Evolutionary conservation across 192 early-diverging fungal genomes (phyloP).

Genomic region (Geranomyces variabilis): DNA sequence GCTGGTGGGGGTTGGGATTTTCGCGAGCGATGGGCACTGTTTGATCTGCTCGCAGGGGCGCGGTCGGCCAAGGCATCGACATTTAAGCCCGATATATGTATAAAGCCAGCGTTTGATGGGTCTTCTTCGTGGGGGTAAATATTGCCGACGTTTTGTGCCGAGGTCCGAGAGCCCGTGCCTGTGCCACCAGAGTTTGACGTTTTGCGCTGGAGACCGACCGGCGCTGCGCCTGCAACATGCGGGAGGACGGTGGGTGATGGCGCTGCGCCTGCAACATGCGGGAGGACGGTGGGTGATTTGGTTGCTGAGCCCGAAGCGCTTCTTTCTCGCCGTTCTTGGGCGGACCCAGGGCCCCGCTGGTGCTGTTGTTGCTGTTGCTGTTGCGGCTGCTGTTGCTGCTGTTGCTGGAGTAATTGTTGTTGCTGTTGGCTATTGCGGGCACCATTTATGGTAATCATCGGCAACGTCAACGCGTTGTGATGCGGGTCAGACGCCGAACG

Average conservation of each 20-base stretch:
- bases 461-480: background rate
- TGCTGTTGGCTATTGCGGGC: background rate
- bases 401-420: background rate
- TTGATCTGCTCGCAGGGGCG: background rate
- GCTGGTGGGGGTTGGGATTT: background rate
- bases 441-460: slow-evolving; percentile 8
- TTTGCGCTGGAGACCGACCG: slow-evolving; percentile 13
- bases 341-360: background rate
- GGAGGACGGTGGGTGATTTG: slow-evolving; percentile 18
- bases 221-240: slow-evolving; percentile 16
- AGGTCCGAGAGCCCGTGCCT: too few species aligned
- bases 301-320: slow-evolving; percentile 18
- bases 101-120: background rate
- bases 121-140: too few species aligned
- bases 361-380: too few species aligned
- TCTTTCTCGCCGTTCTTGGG: slow-evolving; percentile 14
- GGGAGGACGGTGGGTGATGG: slow-evolving; percentile 11
- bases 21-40: slow-evolving; percentile 5
- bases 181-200: slow-evolving; percentile 3
- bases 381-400: too few species aligned
- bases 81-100: background rate
- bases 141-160: too few species aligned
- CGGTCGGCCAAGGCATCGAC: background rate
- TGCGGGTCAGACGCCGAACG: slow-evolving; percentile 13
- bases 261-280: background rate